Conservation (phyloP, 352 stramenopile species). For the Pythium pyrilobum region DNA sequence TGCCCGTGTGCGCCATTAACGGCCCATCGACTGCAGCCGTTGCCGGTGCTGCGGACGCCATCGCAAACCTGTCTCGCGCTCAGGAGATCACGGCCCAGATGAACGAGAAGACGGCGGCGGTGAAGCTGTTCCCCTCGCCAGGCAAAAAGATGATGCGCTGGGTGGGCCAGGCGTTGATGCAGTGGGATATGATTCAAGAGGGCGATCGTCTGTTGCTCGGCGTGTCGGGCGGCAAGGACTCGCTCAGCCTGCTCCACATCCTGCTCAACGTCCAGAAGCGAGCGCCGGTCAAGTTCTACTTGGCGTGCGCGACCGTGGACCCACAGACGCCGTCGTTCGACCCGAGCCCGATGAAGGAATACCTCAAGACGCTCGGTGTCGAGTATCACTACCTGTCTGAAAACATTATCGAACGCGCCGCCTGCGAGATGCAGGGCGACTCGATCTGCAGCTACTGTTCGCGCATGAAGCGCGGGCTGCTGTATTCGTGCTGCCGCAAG, state of each 20-base stretch:
- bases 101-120: conserved; percentile 35
- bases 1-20: conserved; percentile 3
- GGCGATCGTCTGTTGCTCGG: conserved; percentile 91
- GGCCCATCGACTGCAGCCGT: background rate
- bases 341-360: conserved; percentile 91
- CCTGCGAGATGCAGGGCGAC: conserved; percentile 59
- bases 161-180: conserved; percentile 72
- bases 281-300: conserved; percentile 88
- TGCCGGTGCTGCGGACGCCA: background rate
- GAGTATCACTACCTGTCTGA: conserved; percentile 90
- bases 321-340: conserved; percentile 94
- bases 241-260: conserved; percentile 89
- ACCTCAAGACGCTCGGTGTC: conserved; percentile 89
- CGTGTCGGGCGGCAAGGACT: conserved; percentile 95
- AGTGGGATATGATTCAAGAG: conserved; percentile 92
- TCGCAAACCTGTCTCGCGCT: conserved; percentile 11
- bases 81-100: conserved; percentile 19
- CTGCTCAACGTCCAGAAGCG: conserved; percentile 89
- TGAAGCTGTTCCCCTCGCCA: conserved; percentile 60
- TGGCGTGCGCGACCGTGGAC: conserved; percentile 92
- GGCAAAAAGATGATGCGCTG: conserved; percentile 32
- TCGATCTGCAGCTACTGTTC: conserved; percentile 91
- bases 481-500: conserved; percentile 20
- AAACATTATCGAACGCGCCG: conserved; percentile 72
- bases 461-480: conserved; percentile 89